These are phyloP conservation scores for Fusarium succisae DNA, from an alignment of 2,329 filamentous ascomycete genomes.

Conservation along the genomic window DNA sequence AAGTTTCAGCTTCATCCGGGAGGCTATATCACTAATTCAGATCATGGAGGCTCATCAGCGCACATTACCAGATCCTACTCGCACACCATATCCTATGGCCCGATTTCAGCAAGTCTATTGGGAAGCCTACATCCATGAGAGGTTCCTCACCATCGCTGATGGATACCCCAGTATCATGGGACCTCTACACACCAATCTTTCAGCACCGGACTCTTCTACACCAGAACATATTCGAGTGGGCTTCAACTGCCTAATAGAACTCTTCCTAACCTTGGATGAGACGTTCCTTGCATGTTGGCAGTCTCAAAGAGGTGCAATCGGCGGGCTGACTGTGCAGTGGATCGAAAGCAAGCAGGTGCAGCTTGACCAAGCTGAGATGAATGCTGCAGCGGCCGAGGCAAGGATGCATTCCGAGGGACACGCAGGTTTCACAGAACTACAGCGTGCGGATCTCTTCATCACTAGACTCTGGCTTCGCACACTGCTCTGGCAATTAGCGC, in stretches of 20 bases:
- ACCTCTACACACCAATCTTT: conserved; percentile 46
- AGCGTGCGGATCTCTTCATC: conserved; percentile 53
- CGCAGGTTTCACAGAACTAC: conserved; percentile 49
- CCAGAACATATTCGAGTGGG: conserved; percentile 49
- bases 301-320: conserved; percentile 42
- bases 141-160: conserved; percentile 62
- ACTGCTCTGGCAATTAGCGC: conserved; percentile 53
- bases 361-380: conserved; percentile 51
- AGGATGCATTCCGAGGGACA: conserved; percentile 40
- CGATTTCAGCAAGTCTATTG: conserved; percentile 60
- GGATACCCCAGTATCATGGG: conserved; percentile 53
- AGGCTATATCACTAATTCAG: conserved; percentile 53
- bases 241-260: conserved; percentile 50
- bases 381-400: conserved; percentile 42
- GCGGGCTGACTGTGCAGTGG: conserved; percentile 49
- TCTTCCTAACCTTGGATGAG: conserved; percentile 53
- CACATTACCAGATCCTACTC: conserved; percentile 23
- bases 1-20: conserved; percentile 60
- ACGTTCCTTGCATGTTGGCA: conserved; percentile 51
- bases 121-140: conserved; percentile 65
- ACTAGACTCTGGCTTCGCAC: conserved; percentile 54
- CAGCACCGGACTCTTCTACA: conserved; percentile 46
- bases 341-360: conserved; percentile 53
- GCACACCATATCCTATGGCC: conserved; percentile 21
- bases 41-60: conserved; percentile 31